Evolutionary conservation across 129 eudicot genomes (phyloP).

Genomic region (Pseudognaphalium luteoalbum): DNA sequence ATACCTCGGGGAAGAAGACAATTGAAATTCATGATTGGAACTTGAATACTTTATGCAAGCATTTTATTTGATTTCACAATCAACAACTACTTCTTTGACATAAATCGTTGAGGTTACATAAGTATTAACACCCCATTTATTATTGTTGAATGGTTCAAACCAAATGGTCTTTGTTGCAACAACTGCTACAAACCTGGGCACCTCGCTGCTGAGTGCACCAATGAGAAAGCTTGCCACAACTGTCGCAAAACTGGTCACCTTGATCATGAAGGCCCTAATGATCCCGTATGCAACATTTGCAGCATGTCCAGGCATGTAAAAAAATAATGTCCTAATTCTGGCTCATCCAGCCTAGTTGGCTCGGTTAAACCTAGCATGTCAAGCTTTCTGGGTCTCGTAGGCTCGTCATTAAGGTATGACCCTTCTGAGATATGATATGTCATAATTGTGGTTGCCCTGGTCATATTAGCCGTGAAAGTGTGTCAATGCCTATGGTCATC

Average conservation of each 20-base stretch:
- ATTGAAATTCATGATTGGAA: too few relatives aligned
- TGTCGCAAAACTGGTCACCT: too few relatives aligned
- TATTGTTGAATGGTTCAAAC: too few relatives aligned
- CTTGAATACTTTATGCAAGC: too few relatives aligned
- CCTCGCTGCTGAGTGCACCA: constrained; percentile 61
- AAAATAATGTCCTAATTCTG: constrained; percentile 52
- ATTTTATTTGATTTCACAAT: too few relatives aligned
- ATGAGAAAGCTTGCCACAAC: constrained; percentile 72
- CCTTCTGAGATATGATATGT: constrained; percentile 63
- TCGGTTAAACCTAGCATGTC: constrained; percentile 6
- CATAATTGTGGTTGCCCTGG: constrained; percentile 61
- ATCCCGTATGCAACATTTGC: constrained; percentile 64
- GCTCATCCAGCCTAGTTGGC: constrained; percentile 13
- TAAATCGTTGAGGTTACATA: too few relatives aligned
- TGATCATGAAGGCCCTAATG: constrained; percentile 50
- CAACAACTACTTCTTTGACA: too few relatives aligned
- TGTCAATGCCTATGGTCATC: constrained; percentile 33
- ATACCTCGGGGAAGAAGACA: too few relatives aligned
- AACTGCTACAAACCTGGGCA: constrained; percentile 70
- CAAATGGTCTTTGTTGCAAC: too few relatives aligned
- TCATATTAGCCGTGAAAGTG: constrained; percentile 67
- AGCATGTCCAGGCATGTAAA: constrained; percentile 62
- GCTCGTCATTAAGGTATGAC: constrained; percentile 40
- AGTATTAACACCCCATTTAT: too few relatives aligned
- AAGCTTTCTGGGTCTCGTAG: constrained; percentile 21